Evolutionary conservation across 164 flowering plant species (phyloP), one percentile per base, ranked within the genome.

Genomic region (Kingdonia uniflora): DNA sequence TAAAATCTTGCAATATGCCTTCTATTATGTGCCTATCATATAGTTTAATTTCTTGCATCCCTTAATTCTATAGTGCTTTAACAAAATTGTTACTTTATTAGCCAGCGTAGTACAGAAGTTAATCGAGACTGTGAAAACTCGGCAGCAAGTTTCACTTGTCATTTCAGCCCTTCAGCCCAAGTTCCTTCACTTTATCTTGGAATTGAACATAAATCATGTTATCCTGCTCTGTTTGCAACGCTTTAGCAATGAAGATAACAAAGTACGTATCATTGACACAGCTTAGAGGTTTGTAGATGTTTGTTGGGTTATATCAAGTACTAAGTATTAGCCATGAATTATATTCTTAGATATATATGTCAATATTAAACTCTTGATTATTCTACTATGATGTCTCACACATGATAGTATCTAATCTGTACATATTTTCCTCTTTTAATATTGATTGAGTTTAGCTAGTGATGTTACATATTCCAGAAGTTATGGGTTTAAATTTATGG

Each of bases 101-200:
- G 98, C 14, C 87, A 94, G 2, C 83, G 98, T 0, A 83, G 90
- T 92, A 5, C 96, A 92, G 74, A 92, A 78, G 69, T 50, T 92
- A 68, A 74, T 92, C 22, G 84, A 76, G 68, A 79, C 78, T 51
- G 70, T 87, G 33, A 80, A 66, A 54, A 77, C 82, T 6, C 63
- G 66, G 63, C 60, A 81, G 59, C 84, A 85, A 65, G 76, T 82
- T 57, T 70, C 69, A 0, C 19, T 66, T 10, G 74, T 84, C 37
- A 60, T 66, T 19, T 60, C 71, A 1, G 81, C 87, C 1, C 80
- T 87, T 47, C 71, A 80, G 67, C 82, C 80, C 19, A 87, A 87
- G 2, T 67, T 85, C 45, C 80, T 85, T 65, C 64, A 62, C 48
- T 78, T 92, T 33, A 75, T 79, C 13, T 85, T 79, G 59, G 92